Evolutionary conservation across 2,329 filamentous ascomycete species (phyloP).

Genomic region (Truncatella angustata): DNA sequence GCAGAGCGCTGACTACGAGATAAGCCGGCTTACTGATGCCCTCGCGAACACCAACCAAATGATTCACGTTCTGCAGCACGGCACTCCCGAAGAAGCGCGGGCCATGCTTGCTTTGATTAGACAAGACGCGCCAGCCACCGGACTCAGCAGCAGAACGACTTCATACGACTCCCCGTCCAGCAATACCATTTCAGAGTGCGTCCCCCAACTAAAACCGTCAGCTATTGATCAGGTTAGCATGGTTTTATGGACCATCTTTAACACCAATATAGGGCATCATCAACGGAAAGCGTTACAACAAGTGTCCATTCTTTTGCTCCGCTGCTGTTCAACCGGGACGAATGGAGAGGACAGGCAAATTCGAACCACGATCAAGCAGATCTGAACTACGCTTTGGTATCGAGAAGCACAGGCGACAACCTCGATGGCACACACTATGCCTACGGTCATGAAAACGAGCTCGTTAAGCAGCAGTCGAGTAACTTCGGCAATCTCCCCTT

Average conservation of each 20-base stretch:
- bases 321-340: constrained; percentile 1
- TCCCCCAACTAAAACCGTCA: no score
- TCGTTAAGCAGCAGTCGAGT: not conserved
- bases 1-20: constrained; percentile 3
- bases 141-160: no score
- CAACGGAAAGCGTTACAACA: not conserved
- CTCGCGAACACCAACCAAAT: not conserved
- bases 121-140: not conserved
- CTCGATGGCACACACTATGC: not conserved
- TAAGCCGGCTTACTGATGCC: not conserved
- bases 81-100: not conserved
- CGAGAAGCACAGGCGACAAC: not conserved
- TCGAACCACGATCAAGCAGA: not conserved
- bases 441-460: not conserved
- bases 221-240: no score
- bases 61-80: not conserved
- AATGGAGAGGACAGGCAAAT: not conserved
- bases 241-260: no score
- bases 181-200: not conserved
- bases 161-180: not conserved
- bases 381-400: not conserved
- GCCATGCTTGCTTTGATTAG: constrained; percentile 1
- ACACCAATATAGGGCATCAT: not conserved
- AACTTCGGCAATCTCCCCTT: constrained; percentile 2
- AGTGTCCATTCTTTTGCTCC: not conserved